Percentiles rank a stretch among this genome's conserved stretches.
These are phyloP conservation scores for Penicillium bovifimosum DNA, from an alignment of 495 filamentous ascomycete species.

Conservation along the genomic window DNA sequence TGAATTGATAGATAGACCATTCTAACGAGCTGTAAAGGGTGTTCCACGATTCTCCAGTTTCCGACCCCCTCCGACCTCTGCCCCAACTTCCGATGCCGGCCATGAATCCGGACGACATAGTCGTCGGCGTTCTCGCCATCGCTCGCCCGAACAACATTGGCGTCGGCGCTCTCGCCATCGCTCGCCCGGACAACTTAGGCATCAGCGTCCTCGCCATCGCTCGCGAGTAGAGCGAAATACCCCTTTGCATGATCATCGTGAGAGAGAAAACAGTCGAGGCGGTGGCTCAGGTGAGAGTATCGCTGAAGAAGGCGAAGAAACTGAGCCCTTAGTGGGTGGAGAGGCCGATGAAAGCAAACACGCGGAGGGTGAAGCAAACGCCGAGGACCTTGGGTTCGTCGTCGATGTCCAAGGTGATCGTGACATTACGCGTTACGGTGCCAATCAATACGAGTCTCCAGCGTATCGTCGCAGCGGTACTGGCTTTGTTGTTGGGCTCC, in stretches of 20 bases:
- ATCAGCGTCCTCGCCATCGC: background rate
- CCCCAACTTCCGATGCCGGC: background rate
- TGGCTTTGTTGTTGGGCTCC: conserved; percentile 55
- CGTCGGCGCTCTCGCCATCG: background rate
- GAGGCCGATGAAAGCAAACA: background rate
- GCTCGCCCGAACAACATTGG: background rate
- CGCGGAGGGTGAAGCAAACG: background rate
- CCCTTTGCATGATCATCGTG: no score
- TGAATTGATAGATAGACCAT: background rate
- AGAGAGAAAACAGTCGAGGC: no score
- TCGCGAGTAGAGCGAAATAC: background rate
- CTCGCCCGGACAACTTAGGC: background rate
- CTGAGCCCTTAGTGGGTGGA: background rate
- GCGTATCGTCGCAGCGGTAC: conserved; percentile 53
- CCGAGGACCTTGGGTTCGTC: conserved; percentile 26
- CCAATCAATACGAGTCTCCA: conserved; percentile 56
- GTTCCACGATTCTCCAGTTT: conserved; percentile 65
- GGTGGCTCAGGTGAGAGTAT: no score
- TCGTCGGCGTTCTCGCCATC: background rate
- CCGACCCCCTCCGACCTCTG: background rate
- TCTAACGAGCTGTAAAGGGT: conserved; percentile 21
- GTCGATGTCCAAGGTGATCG: conserved; percentile 58
- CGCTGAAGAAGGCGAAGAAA: background rate
- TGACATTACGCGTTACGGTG: conserved; percentile 56
- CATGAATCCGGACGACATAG: background rate